Base-by-base conservation (phyloP, 805 yeast genomes). In the Hanseniaspora thailandica region DNA sequence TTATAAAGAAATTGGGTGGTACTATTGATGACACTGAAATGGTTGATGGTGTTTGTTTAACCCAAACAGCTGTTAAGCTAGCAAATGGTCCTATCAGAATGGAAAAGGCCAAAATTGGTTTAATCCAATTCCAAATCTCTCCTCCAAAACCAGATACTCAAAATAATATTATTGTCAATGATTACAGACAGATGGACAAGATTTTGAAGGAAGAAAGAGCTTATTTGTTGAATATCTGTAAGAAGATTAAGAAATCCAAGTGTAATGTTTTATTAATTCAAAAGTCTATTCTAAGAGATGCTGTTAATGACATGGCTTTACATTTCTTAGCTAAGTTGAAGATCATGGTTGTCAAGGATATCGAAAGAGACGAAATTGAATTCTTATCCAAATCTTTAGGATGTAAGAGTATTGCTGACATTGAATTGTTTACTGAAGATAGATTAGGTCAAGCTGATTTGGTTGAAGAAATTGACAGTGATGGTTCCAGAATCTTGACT, bases 141-240 rank as follows among this genome's bases (percentile, higher is more conserved):
- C 96, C 97, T 23, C 97, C 97, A 59, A 88, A 88, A 66, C 97
- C 97, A 20, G 97, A 88, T 65, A 84, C 94, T 84, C 98, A 93
- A 72, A 93, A 93, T 69, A 90, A 89, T 66, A 90, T 93, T 47
- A 95, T 93, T 55, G 97, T 93, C 53, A 93, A 86, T 65, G 99
- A 93, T 69, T 93, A 93, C 73, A 80, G 98, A 70, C 98, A 93
- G 71, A 93, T 93, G 99, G 99, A 93, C 70, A 93, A 90, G 72
- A 93, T 93, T 61, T 75, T 93, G 66, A 93, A 94, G 66, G 99
- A 93, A 71, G 98, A 93, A 75, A 82, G 99, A 67, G 93, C 96
- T 28, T 93, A 93, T 66, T 72, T 93, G 64, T 77, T 93, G 66
- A 90, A 90, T 68, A 85, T 93, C 66, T 89, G 96, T 74, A 93